These are phyloP conservation scores for Tubosaeta sp. DNA, from an alignment of 768 basidiomycete genomes.

Conservation along the genomic window DNA sequence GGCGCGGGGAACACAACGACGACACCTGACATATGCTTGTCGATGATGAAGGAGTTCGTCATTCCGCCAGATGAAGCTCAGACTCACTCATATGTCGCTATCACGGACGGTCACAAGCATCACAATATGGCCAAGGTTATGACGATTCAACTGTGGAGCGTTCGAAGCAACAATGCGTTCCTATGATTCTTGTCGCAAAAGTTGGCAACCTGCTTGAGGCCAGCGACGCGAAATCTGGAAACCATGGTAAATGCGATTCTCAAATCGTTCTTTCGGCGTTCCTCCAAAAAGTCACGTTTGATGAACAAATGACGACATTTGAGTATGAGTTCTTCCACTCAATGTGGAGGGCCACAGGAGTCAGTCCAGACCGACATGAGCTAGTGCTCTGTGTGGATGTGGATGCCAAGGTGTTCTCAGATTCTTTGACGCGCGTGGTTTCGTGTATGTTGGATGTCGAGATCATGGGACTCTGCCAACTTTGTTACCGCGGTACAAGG, in stretches of 20 bases:
- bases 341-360: conserved; percentile 91
- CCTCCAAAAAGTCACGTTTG: conserved; percentile 99
- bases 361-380: conserved; percentile 95
- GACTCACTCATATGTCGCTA: conserved; percentile 94
- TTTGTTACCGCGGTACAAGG: conserved; percentile 99
- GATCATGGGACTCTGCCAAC: conserved; percentile 98
- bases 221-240: conserved; percentile 91
- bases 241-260: conserved; percentile 97
- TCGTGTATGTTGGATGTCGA: conserved; percentile 96
- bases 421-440: conserved; percentile 93
- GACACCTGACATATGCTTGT: conserved; percentile 90
- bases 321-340: conserved; percentile 99
- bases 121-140: conserved; percentile 99
- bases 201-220: conserved; percentile 88
- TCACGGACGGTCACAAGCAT: conserved; percentile 98
- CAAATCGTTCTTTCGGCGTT: conserved; percentile 98
- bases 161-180: conserved; percentile 94
- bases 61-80: conserved; percentile 80
- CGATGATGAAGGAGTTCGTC: conserved; percentile 97
- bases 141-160: conserved; percentile 85
- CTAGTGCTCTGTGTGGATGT: conserved; percentile 95
- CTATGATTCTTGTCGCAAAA: conserved; percentile 94
- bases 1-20: conserved; percentile 85
- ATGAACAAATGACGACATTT: conserved; percentile 99
- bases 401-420: conserved; percentile 98